Conservation (phyloP, 2,329 filamentous ascomycete species). For the Penicillium aurantiogriseum region DNA sequence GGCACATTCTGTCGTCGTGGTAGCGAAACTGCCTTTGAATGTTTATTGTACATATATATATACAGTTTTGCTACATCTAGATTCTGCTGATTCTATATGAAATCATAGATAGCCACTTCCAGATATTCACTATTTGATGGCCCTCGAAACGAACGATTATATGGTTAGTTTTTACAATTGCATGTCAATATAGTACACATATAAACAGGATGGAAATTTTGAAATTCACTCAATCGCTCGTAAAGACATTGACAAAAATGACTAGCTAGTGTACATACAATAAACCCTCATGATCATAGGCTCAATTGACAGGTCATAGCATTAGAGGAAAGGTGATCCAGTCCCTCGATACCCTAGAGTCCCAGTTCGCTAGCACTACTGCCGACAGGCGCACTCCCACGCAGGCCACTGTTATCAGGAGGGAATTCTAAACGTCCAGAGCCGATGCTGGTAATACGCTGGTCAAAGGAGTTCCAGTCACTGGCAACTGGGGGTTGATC, state of each 20-base stretch:
- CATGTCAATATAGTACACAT: background rate
- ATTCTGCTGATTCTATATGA: background rate
- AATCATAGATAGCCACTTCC: background rate
- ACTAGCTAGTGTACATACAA: conserved; percentile 18
- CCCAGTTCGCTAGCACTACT: conserved; percentile 56
- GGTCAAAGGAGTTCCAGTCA: conserved; percentile 74
- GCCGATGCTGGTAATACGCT: conserved; percentile 67
- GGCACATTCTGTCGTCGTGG: background rate
- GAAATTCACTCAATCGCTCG: conserved; percentile 14
- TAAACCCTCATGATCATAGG: conserved; percentile 2
- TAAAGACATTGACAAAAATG: conserved; percentile 17
- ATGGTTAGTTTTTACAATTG: background rate
- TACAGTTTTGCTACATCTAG: background rate
- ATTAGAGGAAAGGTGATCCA: conserved; percentile 59
- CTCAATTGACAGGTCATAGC: conserved; percentile 52
- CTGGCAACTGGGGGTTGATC: conserved; percentile 73
- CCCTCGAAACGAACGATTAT: background rate
- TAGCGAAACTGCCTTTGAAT: background rate
- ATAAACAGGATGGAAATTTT: background rate
- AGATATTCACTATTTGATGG: background rate
- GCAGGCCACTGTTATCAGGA: conserved; percentile 52
- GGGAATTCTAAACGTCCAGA: conserved; percentile 58
- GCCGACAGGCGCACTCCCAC: conserved; percentile 59
- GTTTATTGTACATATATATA: background rate
- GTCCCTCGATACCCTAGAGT: conserved; percentile 60